Percentiles rank a stretch among this genome's conserved stretches.
Evolutionary conservation across 192 early-diverging fungal species (phyloP).

Genomic region (Coemansia sp.): DNA sequence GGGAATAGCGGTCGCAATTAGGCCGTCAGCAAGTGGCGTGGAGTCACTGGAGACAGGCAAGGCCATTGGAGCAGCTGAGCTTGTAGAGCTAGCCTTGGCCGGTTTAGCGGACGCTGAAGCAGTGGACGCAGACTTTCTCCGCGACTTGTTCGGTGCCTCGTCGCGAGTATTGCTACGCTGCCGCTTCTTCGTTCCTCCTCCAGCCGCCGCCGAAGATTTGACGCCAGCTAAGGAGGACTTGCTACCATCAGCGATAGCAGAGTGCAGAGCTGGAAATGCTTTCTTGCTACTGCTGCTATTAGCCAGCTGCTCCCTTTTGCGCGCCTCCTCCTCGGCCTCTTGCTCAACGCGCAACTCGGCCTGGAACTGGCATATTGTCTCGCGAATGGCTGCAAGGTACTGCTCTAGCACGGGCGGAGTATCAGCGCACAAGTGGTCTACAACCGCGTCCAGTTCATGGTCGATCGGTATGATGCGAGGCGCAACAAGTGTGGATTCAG

Average conservation of each 20-base stretch:
- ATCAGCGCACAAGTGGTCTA: constrained; percentile 8
- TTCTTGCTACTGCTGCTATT: constrained; percentile 1
- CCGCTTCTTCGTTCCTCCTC: constrained; percentile 34
- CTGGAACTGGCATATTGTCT: constrained; percentile 34
- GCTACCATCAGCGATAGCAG: not conserved
- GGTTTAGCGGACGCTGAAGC: not conserved
- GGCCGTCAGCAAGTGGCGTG: not conserved
- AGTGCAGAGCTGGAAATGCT: not conserved
- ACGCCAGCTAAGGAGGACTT: not conserved
- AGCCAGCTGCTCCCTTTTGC: constrained; percentile 9
- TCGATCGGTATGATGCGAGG: not conserved
- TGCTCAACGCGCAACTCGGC: constrained; percentile 30
- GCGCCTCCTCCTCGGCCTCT: constrained; percentile 20
- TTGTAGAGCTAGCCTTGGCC: not conserved
- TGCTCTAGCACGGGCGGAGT: constrained; percentile 13
- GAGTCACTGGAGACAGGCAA: constrained; percentile 3
- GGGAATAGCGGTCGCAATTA: not conserved
- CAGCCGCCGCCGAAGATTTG: constrained; percentile 2
- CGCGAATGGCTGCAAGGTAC: constrained; percentile 26
- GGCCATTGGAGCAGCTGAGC: constrained; percentile 5
- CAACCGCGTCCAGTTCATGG: constrained; percentile 14
- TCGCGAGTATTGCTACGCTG: constrained; percentile 43
- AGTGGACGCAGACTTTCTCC: constrained; percentile 25
- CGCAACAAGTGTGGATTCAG: not conserved
- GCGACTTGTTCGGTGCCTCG: constrained; percentile 29